Percentiles rank a stretch among this genome's conserved stretches.
These are phyloP conservation scores for Pulveroboletus sp. DNA, from an alignment of 768 basidiomycete genomes.

Conservation along the genomic window DNA sequence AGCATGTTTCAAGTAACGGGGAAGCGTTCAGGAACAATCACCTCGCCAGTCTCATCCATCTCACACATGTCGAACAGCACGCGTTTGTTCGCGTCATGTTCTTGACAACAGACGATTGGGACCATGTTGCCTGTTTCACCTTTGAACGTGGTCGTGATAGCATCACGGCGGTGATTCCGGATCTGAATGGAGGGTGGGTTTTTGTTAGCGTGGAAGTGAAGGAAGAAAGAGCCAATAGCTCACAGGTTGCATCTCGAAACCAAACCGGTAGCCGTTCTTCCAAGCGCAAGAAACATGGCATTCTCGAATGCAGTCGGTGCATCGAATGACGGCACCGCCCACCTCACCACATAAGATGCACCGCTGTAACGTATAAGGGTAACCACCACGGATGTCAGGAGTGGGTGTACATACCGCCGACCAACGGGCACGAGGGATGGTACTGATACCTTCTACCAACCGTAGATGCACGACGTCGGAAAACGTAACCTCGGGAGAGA, in stretches of 20 bases:
- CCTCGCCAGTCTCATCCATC: constrained; percentile 75
- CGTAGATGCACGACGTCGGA: constrained; percentile 69
- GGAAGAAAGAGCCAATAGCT: constrained; percentile 21
- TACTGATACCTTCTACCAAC: constrained; percentile 81
- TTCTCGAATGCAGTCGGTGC: constrained; percentile 73
- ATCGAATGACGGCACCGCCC: constrained; percentile 79
- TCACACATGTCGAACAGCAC: constrained; percentile 83
- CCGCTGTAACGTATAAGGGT: constrained; percentile 39
- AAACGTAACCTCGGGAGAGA: constrained; percentile 79
- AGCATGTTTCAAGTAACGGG: not conserved
- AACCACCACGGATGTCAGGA: not conserved
- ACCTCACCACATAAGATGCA: constrained; percentile 70
- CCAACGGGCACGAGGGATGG: constrained; percentile 69
- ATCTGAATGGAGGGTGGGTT: constrained; percentile 41
- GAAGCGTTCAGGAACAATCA: constrained; percentile 31
- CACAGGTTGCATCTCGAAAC: constrained; percentile 87
- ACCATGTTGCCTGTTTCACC: constrained; percentile 76
- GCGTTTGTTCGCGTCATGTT: constrained; percentile 61
- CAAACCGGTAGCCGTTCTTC: constrained; percentile 77
- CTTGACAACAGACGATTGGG: constrained; percentile 72
- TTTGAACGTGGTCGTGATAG: constrained; percentile 65
- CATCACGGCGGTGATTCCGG: constrained; percentile 71
- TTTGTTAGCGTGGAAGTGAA: not conserved
- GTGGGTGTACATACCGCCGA: constrained; percentile 48
- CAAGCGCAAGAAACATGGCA: constrained; percentile 92